Evolutionary conservation across 768 basidiomycete species (phyloP).

Genomic region (Tylopilus rubrobrunneus): DNA sequence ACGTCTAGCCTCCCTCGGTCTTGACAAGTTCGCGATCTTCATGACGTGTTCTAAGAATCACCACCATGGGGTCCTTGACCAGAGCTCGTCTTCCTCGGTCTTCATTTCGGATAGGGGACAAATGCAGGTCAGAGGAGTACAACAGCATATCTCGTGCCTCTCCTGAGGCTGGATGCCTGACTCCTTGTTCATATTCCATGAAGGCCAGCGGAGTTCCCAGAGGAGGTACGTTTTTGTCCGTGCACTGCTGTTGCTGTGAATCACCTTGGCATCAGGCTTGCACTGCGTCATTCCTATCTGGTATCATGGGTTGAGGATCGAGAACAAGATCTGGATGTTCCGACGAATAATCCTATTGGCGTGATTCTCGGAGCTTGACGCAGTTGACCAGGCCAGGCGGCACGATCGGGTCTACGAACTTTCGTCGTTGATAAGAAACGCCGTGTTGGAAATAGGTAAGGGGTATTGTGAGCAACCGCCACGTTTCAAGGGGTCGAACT

Average conservation of each 20-base stretch:
- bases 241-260: not conserved
- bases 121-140: slow-evolving; percentile 43
- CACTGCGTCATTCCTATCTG: not conserved
- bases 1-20: slow-evolving; percentile 22
- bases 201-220: slow-evolving; percentile 29
- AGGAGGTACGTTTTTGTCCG: slow-evolving; percentile 25
- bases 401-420: slow-evolving; percentile 42
- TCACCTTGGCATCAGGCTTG: not conserved
- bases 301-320: slow-evolving; percentile 43
- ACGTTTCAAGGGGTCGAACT: not conserved
- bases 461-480: not conserved
- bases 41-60: slow-evolving; percentile 8
- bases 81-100: slow-evolving; percentile 47
- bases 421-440: slow-evolving; percentile 49
- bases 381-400: slow-evolving; percentile 54
- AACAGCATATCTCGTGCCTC: slow-evolving; percentile 48
- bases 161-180: not conserved
- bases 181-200: too few relatives aligned
- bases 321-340: slow-evolving; percentile 35
- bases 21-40: too few relatives aligned
- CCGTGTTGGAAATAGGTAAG: slow-evolving; percentile 41
- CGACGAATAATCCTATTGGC: slow-evolving; percentile 46
- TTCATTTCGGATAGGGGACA: slow-evolving; percentile 47
- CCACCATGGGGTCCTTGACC: slow-evolving; percentile 35
- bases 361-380: slow-evolving; percentile 60